phyloP scores from a whole-genome alignment of 495 filamentous ascomycete species.

The Lepidopterella palustris region DNA sequence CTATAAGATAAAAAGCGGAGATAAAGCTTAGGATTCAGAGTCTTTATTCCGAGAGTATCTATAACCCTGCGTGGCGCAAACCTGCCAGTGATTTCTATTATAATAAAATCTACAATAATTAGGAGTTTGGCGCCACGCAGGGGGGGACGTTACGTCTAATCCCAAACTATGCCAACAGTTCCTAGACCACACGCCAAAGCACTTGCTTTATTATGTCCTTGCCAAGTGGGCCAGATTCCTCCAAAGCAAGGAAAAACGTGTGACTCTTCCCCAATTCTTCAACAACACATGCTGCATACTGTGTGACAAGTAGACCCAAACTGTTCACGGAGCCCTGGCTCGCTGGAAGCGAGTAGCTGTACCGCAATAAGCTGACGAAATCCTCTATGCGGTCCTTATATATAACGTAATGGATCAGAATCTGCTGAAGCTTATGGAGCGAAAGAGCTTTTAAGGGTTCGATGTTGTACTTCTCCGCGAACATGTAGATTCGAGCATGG shows the following conservation, averaged over 20 bases:
- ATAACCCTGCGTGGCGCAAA: no score
- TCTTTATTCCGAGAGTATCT: no score
- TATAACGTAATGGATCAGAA: slow-evolving; percentile 34
- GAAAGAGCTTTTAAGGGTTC: slow-evolving; percentile 33
- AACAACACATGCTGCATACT: background rate
- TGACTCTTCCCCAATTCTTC: background rate
- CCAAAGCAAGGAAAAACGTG: background rate
- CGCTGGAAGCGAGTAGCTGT: slow-evolving; percentile 33
- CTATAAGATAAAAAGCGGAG: no score
- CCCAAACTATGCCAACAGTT: background rate
- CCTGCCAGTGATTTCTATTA: no score
- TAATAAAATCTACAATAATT: no score
- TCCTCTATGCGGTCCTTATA: slow-evolving; percentile 25
- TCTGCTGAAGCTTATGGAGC: slow-evolving; percentile 34
- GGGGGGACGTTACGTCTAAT: no score
- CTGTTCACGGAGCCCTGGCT: background rate
- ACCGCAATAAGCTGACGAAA: slow-evolving; percentile 36
- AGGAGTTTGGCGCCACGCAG: no score
- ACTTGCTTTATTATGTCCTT: background rate
- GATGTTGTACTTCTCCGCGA: slow-evolving; percentile 39
- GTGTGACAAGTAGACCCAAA: background rate
- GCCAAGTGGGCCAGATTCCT: background rate
- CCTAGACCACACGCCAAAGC: background rate
- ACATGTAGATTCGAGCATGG: slow-evolving; percentile 39
- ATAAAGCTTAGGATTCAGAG: no score